These are phyloP conservation scores for Auriscalpium microsporum DNA, from an alignment of 768 basidiomycete genomes.

Conservation along the genomic window DNA sequence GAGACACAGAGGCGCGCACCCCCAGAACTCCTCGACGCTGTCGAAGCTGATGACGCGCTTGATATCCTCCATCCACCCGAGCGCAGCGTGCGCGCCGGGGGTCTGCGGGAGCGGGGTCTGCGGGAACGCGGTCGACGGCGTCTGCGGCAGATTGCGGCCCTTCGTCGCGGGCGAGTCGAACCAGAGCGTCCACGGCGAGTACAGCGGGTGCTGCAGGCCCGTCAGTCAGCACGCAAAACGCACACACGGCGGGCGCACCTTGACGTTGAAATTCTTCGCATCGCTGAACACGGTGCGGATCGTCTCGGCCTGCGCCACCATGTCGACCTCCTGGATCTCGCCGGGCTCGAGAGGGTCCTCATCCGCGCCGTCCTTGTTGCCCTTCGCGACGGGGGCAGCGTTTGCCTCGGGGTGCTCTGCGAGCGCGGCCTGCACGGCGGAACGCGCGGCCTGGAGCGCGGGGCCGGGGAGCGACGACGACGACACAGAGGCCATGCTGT, in stretches of 20 bases:
- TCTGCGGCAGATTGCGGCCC: slow-evolving; percentile 80
- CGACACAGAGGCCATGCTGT: slow-evolving; percentile 30
- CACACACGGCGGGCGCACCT: slow-evolving; percentile 39
- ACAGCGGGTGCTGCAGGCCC: slow-evolving; percentile 75
- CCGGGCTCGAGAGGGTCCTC: slow-evolving; percentile 51
- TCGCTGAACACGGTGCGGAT: slow-evolving; percentile 93
- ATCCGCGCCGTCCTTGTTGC: slow-evolving; percentile 26
- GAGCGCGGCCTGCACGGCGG: slow-evolving; percentile 68
- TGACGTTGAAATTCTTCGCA: slow-evolving; percentile 91
- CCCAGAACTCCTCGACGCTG: slow-evolving; percentile 99
- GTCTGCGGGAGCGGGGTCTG: slow-evolving; percentile 69
- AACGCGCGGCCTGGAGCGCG: slow-evolving; percentile 72
- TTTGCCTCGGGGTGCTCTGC: slow-evolving; percentile 39
- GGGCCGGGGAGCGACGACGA: slow-evolving; percentile 46
- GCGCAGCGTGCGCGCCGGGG: slow-evolving; percentile 62
- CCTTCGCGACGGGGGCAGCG: slow-evolving; percentile 18
- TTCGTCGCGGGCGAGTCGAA: slow-evolving; percentile 94
- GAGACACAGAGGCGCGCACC: slow-evolving; percentile 44
- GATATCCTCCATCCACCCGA: slow-evolving; percentile 99
- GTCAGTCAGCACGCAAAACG: background rate
- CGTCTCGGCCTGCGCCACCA: slow-evolving; percentile 73
- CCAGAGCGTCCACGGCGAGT: slow-evolving; percentile 95
- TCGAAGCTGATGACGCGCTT: slow-evolving; percentile 94
- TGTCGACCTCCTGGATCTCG: slow-evolving; percentile 81
- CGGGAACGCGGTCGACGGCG: slow-evolving; percentile 68